Evolutionary conservation across 1,284 basidiomycete species (phyloP), one percentile per base, ranked within the genome.

Genomic region (Ganoderma meredithae): DNA sequence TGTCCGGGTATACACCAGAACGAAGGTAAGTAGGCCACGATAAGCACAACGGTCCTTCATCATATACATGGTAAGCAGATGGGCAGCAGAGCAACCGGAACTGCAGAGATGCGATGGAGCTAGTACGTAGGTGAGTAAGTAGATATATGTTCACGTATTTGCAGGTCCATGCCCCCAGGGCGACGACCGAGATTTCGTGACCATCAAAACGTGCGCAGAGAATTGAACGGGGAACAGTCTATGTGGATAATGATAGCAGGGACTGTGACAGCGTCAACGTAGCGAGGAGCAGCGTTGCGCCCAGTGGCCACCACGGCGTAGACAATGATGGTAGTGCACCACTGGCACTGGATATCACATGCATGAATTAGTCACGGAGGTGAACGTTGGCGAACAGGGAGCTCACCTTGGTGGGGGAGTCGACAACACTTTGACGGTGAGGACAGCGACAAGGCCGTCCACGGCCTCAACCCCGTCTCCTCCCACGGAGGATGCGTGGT

Each of bases 381-480:
- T 36, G 44, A 6, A 25, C 4, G 25, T 17, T 52, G 40, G 41
- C 47, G 60, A 62, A 47, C 22, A 19, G 58, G 22, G 41, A 66
- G 76, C 77, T 67, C 33, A 73, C 25, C 72, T 43, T 6, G 60
- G 31, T 13, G 65, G n/a, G 3, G 89, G 88, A 33, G 75, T 74
- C 43, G 71, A 77, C 1, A 87, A 85, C 53, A 96, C 89, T 75
- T 85, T 88, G 61, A 97, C 92, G 0, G 89, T 90, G 72, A 97
- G 75, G 1, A 98, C 82, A 0, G 95, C 95, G 0, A 98, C 91
- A 5, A 96, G 83, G 0, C 97, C 96, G 77, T 98, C 96, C 6
- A 91, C 85, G 0, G 95, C 90, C 62, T 89, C 90, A 17, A 81
- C 75, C 1, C 88, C 89, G 52, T 87, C 77, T 12, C 84, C 80